A percentile compares a stretch with the other conserved stretches of the same genome.
These are phyloP conservation scores for Sporisorium exsertum DNA, from an alignment of 1,284 basidiomycete species.

Conservation along the genomic window DNA sequence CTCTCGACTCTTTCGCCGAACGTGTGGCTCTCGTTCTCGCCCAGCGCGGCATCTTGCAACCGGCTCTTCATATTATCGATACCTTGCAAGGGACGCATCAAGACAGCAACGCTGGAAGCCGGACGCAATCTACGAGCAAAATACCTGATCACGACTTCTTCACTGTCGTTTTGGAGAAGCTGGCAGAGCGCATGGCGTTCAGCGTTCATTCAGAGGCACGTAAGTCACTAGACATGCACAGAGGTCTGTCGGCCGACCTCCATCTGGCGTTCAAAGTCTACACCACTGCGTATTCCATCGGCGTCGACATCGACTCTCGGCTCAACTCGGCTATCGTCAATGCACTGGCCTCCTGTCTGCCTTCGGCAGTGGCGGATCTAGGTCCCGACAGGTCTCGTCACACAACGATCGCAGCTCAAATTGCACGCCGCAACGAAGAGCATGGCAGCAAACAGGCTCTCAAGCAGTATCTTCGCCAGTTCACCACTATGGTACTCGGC, in stretches of 20 bases:
- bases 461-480: slow-evolving; percentile 29
- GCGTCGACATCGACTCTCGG: slow-evolving; percentile 23
- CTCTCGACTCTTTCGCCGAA: slow-evolving; percentile 37
- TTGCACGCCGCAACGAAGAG: slow-evolving; percentile 32
- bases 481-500: slow-evolving; percentile 29
- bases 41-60: slow-evolving; percentile 36
- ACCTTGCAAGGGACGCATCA: slow-evolving; percentile 3
- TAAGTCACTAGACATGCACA: slow-evolving; percentile 22
- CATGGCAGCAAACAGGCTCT: slow-evolving; percentile 29
- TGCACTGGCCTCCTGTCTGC: slow-evolving; percentile 25
- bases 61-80: slow-evolving; percentile 35
- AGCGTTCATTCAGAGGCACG: slow-evolving; percentile 1
- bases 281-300: slow-evolving; percentile 12
- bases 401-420: slow-evolving; percentile 21
- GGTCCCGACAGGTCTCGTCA: slow-evolving; percentile 13
- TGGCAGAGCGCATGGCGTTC: slow-evolving; percentile 25
- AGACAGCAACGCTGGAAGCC: background rate
- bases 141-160: slow-evolving; percentile 41
- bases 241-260: slow-evolving; percentile 26
- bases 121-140: background rate
- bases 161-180: slow-evolving; percentile 22
- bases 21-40: slow-evolving; percentile 42
- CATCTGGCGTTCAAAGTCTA: slow-evolving; percentile 33
- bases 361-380: slow-evolving; percentile 21
- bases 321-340: slow-evolving; percentile 34